Evolutionary conservation across 2,329 filamentous ascomycete species (phyloP).

Genomic region (Beauveria sp.): DNA sequence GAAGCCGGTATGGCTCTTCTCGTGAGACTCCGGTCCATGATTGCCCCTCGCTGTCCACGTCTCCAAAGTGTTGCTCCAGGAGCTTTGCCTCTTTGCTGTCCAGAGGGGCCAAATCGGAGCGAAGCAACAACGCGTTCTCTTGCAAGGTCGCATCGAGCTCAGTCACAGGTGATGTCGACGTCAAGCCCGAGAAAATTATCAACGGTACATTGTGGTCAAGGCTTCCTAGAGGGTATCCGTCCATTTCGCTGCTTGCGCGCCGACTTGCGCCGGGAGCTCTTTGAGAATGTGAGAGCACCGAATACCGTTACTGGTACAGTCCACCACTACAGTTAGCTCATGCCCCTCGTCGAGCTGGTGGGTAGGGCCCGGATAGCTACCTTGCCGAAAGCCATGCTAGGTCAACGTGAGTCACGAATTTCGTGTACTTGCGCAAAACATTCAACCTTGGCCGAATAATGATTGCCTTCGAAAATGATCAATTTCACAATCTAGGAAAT

Average conservation of each 20-base stretch:
- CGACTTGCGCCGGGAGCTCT: constrained; percentile 2
- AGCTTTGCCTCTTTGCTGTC: constrained; percentile 56
- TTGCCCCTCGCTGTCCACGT: constrained; percentile 54
- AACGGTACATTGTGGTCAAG: constrained; percentile 82
- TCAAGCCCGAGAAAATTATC: constrained; percentile 72
- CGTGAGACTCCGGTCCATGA: constrained; percentile 60
- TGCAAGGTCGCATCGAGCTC: constrained; percentile 44
- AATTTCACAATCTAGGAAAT: background rate
- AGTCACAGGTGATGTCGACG: constrained; percentile 31
- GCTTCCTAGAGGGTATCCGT: constrained; percentile 72
- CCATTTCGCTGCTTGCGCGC: constrained; percentile 39
- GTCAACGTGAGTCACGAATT: background rate
- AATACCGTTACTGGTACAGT: constrained; percentile 1
- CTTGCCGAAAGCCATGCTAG: constrained; percentile 4
- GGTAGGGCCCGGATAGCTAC: background rate
- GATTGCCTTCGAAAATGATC: no score
- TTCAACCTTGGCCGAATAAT: background rate
- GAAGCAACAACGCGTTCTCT: constrained; percentile 53
- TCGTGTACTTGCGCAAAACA: background rate
- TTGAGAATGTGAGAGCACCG: background rate
- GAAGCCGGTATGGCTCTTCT: constrained; percentile 52
- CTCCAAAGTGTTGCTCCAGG: constrained; percentile 58
- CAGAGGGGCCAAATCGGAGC: constrained; percentile 63
- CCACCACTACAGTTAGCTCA: background rate
- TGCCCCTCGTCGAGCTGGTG: background rate